Evolutionary conservation across 495 filamentous ascomycete species (phyloP), one percentile per base, ranked within the genome.

Genomic region (Parachaetomium inaequale): DNA sequence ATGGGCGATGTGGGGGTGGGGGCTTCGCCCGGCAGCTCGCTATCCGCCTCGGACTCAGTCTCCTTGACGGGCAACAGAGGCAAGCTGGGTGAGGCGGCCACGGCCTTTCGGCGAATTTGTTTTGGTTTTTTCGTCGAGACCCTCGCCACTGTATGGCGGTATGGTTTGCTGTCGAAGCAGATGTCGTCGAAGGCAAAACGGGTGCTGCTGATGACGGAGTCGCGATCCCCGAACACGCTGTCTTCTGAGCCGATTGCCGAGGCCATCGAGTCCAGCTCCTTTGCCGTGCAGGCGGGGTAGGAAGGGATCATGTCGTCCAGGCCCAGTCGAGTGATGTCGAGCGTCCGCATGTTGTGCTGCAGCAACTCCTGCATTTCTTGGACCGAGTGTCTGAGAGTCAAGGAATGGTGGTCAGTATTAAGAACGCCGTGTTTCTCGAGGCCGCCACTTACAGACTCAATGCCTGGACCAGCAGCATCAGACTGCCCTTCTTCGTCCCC

Each of bases 101-200:
- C 14, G 8, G n/a, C 10, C 7, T 21, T 12, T 25, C n/a, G 11
- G n/a, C n/a, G n/a, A n/a, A n/a, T 3, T 23, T 34, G 7, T 34
- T 36, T 25, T 12, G 5, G 7, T 1, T 53, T 36, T n/a, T 53
- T 36, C 2, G 19, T n/a, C 51, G 29, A 23, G 0, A 36, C 29
- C 31, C 50, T 53, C 17, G 29, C 50, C 4, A 53, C 31, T 10
- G 50, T 23, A 11, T 53, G 50, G 8, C 29, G 29, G 23, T 53
- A 53, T 1, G 50, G 10, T 14, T 53, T 53, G 28, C 50, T 53
- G 28, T 21, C 31, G 17, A 53, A 53, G 29, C 50, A 53, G 7
- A 53, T 34, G 29, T 11, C n/a, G 50, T 53, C 50, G 12, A 53
- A 53, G 6, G 3, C 29, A 53, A 53, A 53, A 34, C 50, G 50